These are phyloP conservation scores for Boletus coccyginus DNA, from an alignment of 768 basidiomycete genomes.

Conservation along the genomic window DNA sequence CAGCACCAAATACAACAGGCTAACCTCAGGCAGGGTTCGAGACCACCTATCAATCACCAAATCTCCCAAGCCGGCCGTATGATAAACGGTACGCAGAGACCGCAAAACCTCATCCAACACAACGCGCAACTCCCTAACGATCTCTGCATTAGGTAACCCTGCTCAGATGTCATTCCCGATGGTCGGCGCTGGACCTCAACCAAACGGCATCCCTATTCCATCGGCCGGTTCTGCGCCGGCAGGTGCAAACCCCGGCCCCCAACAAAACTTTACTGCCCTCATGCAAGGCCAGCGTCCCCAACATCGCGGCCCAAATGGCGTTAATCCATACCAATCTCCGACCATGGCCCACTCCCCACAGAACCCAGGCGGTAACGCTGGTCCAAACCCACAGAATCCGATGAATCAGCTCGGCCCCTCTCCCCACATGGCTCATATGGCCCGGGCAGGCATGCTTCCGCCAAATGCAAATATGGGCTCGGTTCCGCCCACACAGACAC, in stretches of 20 bases:
- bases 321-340: conserved; percentile 58
- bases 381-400: conserved; percentile 32
- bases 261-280: conserved; percentile 33
- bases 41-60: conserved; percentile 28
- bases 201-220: conserved; percentile 44
- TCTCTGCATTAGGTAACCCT: conserved; percentile 19
- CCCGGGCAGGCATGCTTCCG: conserved; percentile 47
- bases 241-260: conserved; percentile 31
- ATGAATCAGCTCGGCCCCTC: conserved; percentile 54
- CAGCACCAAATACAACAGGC: conserved; percentile 38
- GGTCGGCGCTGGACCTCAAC: conserved; percentile 36
- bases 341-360: conserved; percentile 63
- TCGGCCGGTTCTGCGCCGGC: conserved; percentile 24
- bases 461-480: conserved; percentile 40
- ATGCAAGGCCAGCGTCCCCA: conserved; percentile 37
- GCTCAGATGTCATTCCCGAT: conserved; percentile 25
- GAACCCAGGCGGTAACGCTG: conserved; percentile 34
- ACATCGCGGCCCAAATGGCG: conserved; percentile 46
- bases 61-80: conserved; percentile 27
- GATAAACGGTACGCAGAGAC: conserved; percentile 34
- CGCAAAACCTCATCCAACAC: conserved; percentile 12
- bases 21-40: conserved; percentile 32
- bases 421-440: conserved; percentile 48
- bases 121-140: conserved; percentile 30
- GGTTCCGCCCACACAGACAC: conserved; percentile 38